Evolutionary conservation across 768 basidiomycete species (phyloP).

Genomic region (Boletus huronensis): DNA sequence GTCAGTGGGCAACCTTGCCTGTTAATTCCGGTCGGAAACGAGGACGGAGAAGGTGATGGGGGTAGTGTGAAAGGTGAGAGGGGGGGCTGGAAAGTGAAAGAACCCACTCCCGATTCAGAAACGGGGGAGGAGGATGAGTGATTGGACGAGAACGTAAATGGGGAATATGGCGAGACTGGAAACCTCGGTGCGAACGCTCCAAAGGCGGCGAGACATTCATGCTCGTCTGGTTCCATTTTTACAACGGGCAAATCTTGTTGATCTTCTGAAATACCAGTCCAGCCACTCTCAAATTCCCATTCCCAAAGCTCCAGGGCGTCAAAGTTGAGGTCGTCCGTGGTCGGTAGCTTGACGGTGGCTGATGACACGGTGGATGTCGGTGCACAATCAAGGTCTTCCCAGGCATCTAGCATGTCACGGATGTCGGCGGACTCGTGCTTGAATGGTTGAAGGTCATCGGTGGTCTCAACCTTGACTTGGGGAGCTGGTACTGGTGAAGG

Average conservation of each 20-base stretch:
- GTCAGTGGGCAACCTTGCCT: slow-evolving; percentile 25
- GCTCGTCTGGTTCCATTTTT: slow-evolving; percentile 43
- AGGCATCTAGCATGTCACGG: slow-evolving; percentile 62
- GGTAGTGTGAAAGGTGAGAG: slow-evolving; percentile 14
- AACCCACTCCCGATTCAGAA: slow-evolving; percentile 16
- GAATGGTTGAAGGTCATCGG: slow-evolving; percentile 34
- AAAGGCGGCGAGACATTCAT: slow-evolving; percentile 24
- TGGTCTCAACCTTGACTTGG: slow-evolving; percentile 19
- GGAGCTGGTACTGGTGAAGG: slow-evolving; percentile 21
- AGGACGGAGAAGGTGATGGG: slow-evolving; percentile 6
- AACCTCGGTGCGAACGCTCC: slow-evolving; percentile 3
- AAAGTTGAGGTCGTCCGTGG: slow-evolving; percentile 40
- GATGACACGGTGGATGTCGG: slow-evolving; percentile 25
- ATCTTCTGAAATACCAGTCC: slow-evolving; percentile 17
- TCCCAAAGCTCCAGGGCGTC: slow-evolving; percentile 40
- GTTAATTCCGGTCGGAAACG: slow-evolving; percentile 6
- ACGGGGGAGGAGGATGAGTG: slow-evolving; percentile 17
- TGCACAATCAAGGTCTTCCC: slow-evolving; percentile 58
- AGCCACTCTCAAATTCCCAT: slow-evolving; percentile 34
- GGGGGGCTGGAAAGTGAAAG: slow-evolving; percentile 14
- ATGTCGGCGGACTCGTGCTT: slow-evolving; percentile 64
- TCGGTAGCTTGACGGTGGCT: slow-evolving; percentile 29
- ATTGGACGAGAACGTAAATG: slow-evolving; percentile 16
- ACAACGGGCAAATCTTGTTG: slow-evolving; percentile 25
- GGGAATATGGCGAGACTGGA: slow-evolving; percentile 20